Evolutionary conservation across 768 basidiomycete species (phyloP), one percentile per base, ranked within the genome.

Genomic region (Pleurotus giganteus): DNA sequence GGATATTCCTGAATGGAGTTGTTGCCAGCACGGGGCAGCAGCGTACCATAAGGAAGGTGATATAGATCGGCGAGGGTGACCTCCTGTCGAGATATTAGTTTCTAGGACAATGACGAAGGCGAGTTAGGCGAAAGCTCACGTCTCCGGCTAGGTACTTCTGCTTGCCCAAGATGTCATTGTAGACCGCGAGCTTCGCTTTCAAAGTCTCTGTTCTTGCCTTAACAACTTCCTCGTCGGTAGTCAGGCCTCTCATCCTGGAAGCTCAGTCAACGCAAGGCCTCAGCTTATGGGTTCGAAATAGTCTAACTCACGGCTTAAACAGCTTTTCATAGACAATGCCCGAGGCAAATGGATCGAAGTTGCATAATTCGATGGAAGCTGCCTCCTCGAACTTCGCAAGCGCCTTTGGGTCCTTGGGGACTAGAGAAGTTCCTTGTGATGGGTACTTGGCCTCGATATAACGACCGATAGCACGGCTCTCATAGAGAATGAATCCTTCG

Each of bases 401-500:
- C 15, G 60, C 66, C 32, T 73, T 64, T 5, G 69, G 34, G 8
- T 73, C 71, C 11, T 29, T 37, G 3, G 87, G 86, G 37, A 85
- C 68, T 34, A 87, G 72, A 4, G 64, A 54, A 2, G 77, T 72
- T 36, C 83, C 84, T 60, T 83, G 76, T 44, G 68, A 43, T 0
- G 75, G 65, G 58, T 85, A 81, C 62, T 86, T 88, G 55, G 66
- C 66, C 26, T 74, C 78, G 58, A 88, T 64, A 65, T 88, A 89
- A 15, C 83, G 79, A 6, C 63, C 63, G 49, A 88, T 86, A 0
- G 84, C 84, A 27, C 84, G 81, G 34, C 76, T 78, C 61, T 86
- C 85, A 68, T 78, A 87, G n/a, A 90, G 60, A 54, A 78, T 68
- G 64, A 88, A 81, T 2, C 84, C 86, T 36, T 83, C 84, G 23